A percentile compares a stretch with the other conserved stretches of the same genome.
Conservation (phyloP, 768 basidiomycete species). For the Kwoniella bestiolae region DNA sequence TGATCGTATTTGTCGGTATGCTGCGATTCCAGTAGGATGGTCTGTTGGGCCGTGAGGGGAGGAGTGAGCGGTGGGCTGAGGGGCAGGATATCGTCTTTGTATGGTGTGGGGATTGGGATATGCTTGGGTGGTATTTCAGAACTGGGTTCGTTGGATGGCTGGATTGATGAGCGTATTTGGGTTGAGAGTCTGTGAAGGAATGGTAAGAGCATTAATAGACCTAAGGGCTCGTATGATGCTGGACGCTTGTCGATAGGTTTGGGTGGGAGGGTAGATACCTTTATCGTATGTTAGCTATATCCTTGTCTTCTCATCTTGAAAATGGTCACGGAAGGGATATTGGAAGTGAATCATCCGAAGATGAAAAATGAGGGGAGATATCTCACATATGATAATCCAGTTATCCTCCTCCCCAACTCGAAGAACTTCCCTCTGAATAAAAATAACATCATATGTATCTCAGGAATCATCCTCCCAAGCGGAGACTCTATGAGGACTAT, state of each 20-base stretch:
- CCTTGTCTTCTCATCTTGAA: too few species aligned
- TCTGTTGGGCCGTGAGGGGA: constrained; percentile 31
- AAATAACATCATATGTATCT: constrained; percentile 54
- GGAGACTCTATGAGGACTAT: constrained; percentile 36
- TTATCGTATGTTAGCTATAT: background rate
- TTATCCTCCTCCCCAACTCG: constrained; percentile 51
- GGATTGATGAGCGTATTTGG: background rate
- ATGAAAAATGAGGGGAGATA: too few species aligned
- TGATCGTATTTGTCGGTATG: constrained; percentile 26
- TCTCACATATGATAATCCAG: constrained; percentile 54
- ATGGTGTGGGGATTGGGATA: constrained; percentile 7
- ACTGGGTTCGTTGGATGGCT: background rate
- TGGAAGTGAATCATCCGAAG: too few species aligned
- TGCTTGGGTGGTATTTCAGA: background rate
- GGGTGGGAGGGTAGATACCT: constrained; percentile 53
- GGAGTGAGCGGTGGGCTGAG: constrained; percentile 27
- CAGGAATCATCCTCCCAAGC: constrained; percentile 36
- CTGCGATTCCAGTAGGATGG: constrained; percentile 21
- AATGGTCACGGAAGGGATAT: too few species aligned
- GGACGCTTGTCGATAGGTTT: constrained; percentile 27
- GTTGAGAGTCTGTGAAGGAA: constrained; percentile 30
- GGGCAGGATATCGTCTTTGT: constrained; percentile 13
- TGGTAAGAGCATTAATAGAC: constrained; percentile 45
- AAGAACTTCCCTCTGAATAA: constrained; percentile 52
- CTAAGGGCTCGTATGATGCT: constrained; percentile 52